These are phyloP conservation scores for Xylaria sp. DNA, from an alignment of 2,329 filamentous ascomycete species.

Conservation along the genomic window DNA sequence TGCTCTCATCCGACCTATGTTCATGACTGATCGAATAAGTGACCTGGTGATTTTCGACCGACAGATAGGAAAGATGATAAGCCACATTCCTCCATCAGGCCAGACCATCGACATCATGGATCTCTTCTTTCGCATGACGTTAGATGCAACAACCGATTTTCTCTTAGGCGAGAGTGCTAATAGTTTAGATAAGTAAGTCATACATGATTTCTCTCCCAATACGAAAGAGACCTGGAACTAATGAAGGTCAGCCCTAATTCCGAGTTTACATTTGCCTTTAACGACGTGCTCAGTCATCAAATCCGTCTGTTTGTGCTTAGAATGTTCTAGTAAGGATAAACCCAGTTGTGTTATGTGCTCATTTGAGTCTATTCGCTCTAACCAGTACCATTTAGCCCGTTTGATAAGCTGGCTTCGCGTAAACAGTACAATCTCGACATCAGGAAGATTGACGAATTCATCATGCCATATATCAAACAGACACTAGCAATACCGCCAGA, in stretches of 20 bases:
- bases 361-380: neutral
- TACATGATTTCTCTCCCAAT: neutral
- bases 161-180: slow-evolving; percentile 69
- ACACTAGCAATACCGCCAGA: slow-evolving; percentile 68
- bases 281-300: slow-evolving; percentile 73
- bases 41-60: slow-evolving; percentile 67
- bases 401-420: slow-evolving; percentile 67
- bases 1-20: slow-evolving; percentile 55
- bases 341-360: neutral
- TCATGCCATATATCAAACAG: slow-evolving; percentile 73
- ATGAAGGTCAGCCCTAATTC: slow-evolving; percentile 57
- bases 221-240: slow-evolving; percentile 15
- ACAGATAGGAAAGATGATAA: slow-evolving; percentile 67
- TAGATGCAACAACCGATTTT: slow-evolving; percentile 74
- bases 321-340: slow-evolving; percentile 40
- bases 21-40: slow-evolving; percentile 56
- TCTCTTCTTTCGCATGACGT: slow-evolving; percentile 71
- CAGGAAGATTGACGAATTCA: slow-evolving; percentile 73
- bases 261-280: slow-evolving; percentile 74
- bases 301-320: slow-evolving; percentile 64
- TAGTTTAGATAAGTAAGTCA: slow-evolving; percentile 55
- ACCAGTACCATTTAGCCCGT: slow-evolving; percentile 56
- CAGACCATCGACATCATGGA: slow-evolving; percentile 68
- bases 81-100: slow-evolving; percentile 63
- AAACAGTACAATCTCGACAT: slow-evolving; percentile 67